Percentiles rank a stretch among this genome's conserved stretches.
phyloP scores from a whole-genome alignment of 2,329 filamentous ascomycete genomes.

The Pleurostoma richardsiae region DNA sequence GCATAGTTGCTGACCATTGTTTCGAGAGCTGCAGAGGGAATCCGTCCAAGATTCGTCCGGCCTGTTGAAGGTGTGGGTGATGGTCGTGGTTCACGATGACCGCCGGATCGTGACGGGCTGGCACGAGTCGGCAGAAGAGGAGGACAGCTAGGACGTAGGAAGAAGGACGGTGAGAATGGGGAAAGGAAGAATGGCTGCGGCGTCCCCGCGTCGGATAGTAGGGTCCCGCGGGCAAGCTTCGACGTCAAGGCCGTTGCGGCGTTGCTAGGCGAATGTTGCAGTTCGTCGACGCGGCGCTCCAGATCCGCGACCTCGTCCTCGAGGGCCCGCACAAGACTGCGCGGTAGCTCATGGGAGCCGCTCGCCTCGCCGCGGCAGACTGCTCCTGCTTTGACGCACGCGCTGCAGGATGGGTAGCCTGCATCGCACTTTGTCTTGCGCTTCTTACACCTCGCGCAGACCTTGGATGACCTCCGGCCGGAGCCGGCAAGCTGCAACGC shows the following conservation, averaged over 20 bases:
- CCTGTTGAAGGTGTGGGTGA: too few species aligned
- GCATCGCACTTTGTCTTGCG: constrained; percentile 6
- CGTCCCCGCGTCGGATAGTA: background rate
- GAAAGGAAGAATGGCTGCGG: constrained; percentile 1
- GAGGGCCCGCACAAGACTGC: constrained; percentile 2
- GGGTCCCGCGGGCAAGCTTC: constrained; percentile 1
- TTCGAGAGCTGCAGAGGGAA: constrained; percentile 2
- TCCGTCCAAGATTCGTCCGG: constrained; percentile 1
- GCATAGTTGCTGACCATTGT: constrained; percentile 5
- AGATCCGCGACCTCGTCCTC: constrained; percentile 2
- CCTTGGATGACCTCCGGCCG: constrained; percentile 4
- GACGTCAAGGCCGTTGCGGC: constrained; percentile 3
- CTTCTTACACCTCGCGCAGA: constrained; percentile 5
- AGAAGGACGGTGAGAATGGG: constrained; percentile 1
- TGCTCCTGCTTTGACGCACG: constrained; percentile 3
- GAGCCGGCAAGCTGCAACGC: constrained; percentile 1
- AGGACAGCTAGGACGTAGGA: constrained; percentile 4
- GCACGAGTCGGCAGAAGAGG: background rate
- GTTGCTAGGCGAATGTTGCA: constrained; percentile 3
- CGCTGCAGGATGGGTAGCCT: constrained; percentile 1
- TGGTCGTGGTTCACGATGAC: too few species aligned
- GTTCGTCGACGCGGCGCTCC: constrained; percentile 2
- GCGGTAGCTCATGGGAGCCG: constrained; percentile 1
- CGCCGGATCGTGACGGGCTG: too few species aligned
- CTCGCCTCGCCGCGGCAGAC: constrained; percentile 3